Evolutionary conservation across 345 rosid genomes (phyloP).

Genomic region (Orychophragmus violaceus): DNA sequence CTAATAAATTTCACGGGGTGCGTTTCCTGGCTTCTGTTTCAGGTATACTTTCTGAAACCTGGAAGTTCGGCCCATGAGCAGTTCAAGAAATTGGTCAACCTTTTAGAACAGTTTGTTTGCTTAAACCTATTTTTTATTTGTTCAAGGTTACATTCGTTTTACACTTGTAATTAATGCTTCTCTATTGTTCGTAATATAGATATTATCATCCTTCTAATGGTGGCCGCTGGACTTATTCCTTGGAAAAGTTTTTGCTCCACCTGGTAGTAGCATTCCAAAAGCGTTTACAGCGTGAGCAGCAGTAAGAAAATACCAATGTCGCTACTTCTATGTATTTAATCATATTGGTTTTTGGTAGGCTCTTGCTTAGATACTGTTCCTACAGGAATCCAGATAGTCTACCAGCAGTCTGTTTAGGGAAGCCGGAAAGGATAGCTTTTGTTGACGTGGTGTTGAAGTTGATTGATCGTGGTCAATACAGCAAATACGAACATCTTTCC

Average conservation of each 20-base stretch:
- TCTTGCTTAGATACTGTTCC: conserved; percentile 25
- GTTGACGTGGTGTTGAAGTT: conserved; percentile 68
- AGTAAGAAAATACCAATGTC: conserved; percentile 44
- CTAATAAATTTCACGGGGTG: conserved; percentile 24
- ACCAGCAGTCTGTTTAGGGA: conserved; percentile 48
- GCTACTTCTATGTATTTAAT: conserved; percentile 10
- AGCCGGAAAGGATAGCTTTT: conserved; percentile 66
- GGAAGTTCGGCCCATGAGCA: conserved; percentile 65
- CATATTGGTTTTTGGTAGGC: conserved; percentile 28
- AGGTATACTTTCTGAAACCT: conserved; percentile 87
- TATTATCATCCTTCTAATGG: conserved; percentile 99
- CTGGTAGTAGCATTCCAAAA: conserved; percentile 83
- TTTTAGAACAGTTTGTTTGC: conserved; percentile 91
- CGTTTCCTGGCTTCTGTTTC: conserved; percentile 26
- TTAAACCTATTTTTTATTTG: conserved; percentile 1
- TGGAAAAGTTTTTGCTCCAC: conserved; percentile 78
- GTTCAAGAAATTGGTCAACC: conserved; percentile 87
- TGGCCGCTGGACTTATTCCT: conserved; percentile 97
- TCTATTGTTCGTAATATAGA: conserved; percentile 38
- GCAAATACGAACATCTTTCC: conserved; percentile 94
- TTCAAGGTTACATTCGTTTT: background rate
- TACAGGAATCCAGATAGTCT: conserved; percentile 50
- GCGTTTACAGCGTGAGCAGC: conserved; percentile 82
- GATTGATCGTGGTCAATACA: conserved; percentile 97
- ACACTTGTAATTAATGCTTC: conserved; percentile 14